Base-by-base conservation (phyloP, 352 stramenopile genomes). In the Phytophthora macrochlamydospora region DNA sequence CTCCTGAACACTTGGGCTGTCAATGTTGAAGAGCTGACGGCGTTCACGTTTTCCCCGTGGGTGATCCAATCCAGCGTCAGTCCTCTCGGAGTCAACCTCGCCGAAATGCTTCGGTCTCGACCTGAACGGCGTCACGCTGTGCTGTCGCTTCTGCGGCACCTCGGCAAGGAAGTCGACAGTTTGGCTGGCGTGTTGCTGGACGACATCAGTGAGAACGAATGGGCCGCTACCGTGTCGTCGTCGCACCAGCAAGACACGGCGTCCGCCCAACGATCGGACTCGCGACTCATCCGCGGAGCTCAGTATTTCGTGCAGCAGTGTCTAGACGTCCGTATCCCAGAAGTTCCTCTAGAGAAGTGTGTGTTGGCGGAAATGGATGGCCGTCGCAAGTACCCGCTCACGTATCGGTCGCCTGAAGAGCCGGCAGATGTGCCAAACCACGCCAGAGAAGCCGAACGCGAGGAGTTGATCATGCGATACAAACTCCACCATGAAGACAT, bases 241-340 rank as follows among this genome's bases (percentile, higher is more conserved):
- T 71, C 42, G 1, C 44, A 51, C 37, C 24, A n/a, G 2, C 8
- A 49, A 29, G 50, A 48, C 12, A 57, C 49, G 0, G 14, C 31
- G 24, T 29, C 52, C 29, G 48, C 52, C 14, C 35, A 62, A 30
- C 65, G 59, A 14, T 64, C 53, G 2, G 56, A 53, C 40, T 67
- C 65, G 58, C 45, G 40, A 29, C 7, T 72, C 9, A 68, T 53
- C 45, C 55, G 61, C 13, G 55, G 56, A 0, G 71, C 65, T 2
- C 76, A 85, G 43, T 52, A 76, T 35, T 69, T 89, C 37, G 75
- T 85, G 9, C 77, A 89, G 51, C 77, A 87, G 48, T 89, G 80
- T 40, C 75, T 87, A 30, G 78, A 89, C 37, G 72, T 87, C 18
- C 56, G 67, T 0, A 60, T 89, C 12, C 38, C 63, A 0, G 78